Evolutionary conservation across 306 rosid species (phyloP), one percentile per base, ranked within the genome.

Genomic region (Prunus salicina): DNA sequence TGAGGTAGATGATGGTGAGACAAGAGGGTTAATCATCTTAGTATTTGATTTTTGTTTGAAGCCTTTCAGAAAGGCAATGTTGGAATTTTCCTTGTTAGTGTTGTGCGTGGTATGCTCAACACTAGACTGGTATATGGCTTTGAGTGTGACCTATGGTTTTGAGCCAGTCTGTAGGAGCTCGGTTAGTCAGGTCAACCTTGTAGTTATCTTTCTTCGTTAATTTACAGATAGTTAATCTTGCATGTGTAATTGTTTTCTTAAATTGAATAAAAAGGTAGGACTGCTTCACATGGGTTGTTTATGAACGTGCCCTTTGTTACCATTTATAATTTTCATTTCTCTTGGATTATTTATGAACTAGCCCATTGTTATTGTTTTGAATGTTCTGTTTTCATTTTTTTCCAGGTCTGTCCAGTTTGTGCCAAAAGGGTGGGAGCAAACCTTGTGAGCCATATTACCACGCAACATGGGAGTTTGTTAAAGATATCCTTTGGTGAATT

Each of bases 351-450:
- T 27, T 52, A 32, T 61, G 50, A 71, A 18, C 82, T 49, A 83
- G 32, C 80, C 71, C 45, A 51, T 51, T 49, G 61, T 24, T 10
- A 76, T 6, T 6, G 43, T 38, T 38, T 38, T 38, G 9, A 65
- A 24, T 85, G 58, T 24, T 38, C 9, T 38, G 43, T 38, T 38
- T 7, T 32, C 72, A 12, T 67, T 24, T 63, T 51, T 38, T 71
- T 78, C 74, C 93, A 93, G 98, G 91, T 88, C 32, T 93, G 98
- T 80, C 98, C 97, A 8, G 86, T 92, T 65, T 93, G 97, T 62
- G 84, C 83, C 0, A 85, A 83, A 76, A 88, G 79, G 82, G 94
- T 88, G 68, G 97, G 97, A 74, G 51, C 82, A 82, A 92, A 89
- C 85, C 81, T 93, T 24, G 96, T 90, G 57, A 87, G 87, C 66